Conservation (phyloP, 2,329 filamentous ascomycete species). For the Phaeoacremonium minimum region DNA sequence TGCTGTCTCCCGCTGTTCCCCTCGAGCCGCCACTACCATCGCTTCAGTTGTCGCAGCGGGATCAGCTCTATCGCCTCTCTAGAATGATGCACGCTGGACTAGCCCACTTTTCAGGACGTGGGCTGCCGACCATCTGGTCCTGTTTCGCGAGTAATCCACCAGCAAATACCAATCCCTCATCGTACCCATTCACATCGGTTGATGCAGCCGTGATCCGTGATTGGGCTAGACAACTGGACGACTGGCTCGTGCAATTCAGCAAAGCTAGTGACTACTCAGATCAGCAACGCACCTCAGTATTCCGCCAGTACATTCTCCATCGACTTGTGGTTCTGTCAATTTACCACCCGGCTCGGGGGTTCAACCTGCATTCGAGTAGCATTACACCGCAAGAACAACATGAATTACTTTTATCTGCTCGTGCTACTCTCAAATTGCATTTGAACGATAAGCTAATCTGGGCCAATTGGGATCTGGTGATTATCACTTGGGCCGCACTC, state of each 20-base stretch:
- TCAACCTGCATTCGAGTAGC: conserved; percentile 30
- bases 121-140: conserved; percentile 37
- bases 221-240: conserved; percentile 34
- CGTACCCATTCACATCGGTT: conserved; percentile 27
- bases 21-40: conserved; percentile 29
- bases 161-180: conserved; percentile 10
- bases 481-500: conserved; percentile 38
- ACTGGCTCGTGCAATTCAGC: conserved; percentile 35
- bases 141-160: conserved; percentile 23
- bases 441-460: conserved; percentile 34
- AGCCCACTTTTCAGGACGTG: conserved; percentile 34
- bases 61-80: conserved; percentile 34
- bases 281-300: conserved; percentile 26
- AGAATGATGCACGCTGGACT: conserved; percentile 40
- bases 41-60: conserved; percentile 29
- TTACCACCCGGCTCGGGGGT: conserved; percentile 34
- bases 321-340: conserved; percentile 35
- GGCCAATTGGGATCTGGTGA: conserved; percentile 37
- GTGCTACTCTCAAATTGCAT: conserved; percentile 32
- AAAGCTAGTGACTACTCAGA: conserved; percentile 22
- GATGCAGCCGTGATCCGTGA: conserved; percentile 35
- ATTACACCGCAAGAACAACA: conserved; percentile 32
- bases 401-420: conserved; percentile 33
- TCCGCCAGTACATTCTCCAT: conserved; percentile 35
- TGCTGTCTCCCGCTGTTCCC: conserved; percentile 34